Evolutionary conservation across 257 asterid species (phyloP).

Genomic region (Penstemon newberryi): DNA sequence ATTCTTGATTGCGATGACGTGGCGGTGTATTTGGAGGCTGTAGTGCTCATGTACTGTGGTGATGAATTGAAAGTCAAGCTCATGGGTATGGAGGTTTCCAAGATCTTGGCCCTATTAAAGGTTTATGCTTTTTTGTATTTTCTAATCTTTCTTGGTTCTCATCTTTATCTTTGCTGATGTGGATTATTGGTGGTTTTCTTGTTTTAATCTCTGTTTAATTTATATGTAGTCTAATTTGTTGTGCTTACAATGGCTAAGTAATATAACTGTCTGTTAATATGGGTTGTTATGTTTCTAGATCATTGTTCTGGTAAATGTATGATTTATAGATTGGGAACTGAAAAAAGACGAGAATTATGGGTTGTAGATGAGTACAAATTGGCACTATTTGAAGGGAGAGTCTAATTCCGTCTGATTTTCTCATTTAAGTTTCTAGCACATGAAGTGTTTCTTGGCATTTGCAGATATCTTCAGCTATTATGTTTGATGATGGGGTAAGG

Average conservation of each 20-base stretch:
- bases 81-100: slow-evolving; percentile 59
- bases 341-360: neutral
- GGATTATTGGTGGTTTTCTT: neutral
- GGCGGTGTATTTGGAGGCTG: slow-evolving; percentile 73
- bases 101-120: slow-evolving; percentile 75
- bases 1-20: slow-evolving; percentile 92
- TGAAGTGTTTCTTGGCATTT: slow-evolving; percentile 15
- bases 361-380: neutral
- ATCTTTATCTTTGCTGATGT: neutral
- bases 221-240: neutral
- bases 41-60: slow-evolving; percentile 74
- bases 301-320: slow-evolving; percentile 14
- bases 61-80: slow-evolving; percentile 64
- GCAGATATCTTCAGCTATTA: slow-evolving; percentile 75
- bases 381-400: neutral
- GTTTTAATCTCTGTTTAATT: neutral
- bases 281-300: slow-evolving; percentile 2
- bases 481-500: slow-evolving; percentile 68
- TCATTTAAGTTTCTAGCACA: neutral
- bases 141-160: neutral
- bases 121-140: slow-evolving; percentile 34
- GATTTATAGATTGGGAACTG: slow-evolving; percentile 1
- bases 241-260: slow-evolving; percentile 4
- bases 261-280: slow-evolving; percentile 11
- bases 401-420: neutral